phyloP scores from a whole-genome alignment of 306 rosid species.

The Acacia melanoxylon region DNA sequence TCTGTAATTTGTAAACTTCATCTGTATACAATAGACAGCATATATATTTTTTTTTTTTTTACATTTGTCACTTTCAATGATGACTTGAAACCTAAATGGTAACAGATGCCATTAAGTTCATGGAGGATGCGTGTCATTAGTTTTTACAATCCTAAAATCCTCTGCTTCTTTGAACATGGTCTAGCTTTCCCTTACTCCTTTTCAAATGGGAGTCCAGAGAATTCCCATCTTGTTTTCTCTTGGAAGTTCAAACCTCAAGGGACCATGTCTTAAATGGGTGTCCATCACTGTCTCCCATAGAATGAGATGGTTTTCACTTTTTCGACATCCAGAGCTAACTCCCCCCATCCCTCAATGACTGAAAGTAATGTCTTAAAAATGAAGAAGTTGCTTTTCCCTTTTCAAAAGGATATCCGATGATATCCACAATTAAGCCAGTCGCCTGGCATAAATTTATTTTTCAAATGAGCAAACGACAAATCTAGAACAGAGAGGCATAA shows the following conservation, averaged over 20 bases:
- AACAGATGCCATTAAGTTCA: conserved; percentile 27
- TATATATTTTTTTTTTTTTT: neutral
- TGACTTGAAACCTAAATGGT: neutral
- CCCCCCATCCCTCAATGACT: conserved; percentile 23
- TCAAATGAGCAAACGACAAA: neutral
- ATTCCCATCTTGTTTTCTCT: conserved; percentile 29
- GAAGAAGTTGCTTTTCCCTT: conserved; percentile 30
- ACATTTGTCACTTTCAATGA: conserved; percentile 26
- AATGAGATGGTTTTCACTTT: conserved; percentile 55
- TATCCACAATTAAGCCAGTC: conserved; percentile 5
- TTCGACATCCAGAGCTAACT: conserved; percentile 40
- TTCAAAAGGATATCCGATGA: conserved; percentile 27
- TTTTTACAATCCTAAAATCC: conserved; percentile 35
- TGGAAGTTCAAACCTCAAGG: conserved; percentile 44
- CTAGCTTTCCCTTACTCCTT: conserved; percentile 33
- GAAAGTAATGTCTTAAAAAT: conserved; percentile 34
- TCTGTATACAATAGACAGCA: conserved; percentile 35
- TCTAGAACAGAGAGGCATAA: conserved; percentile 13
- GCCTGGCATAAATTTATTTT: conserved; percentile 1
- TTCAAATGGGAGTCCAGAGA: conserved; percentile 43
- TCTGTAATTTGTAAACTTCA: conserved; percentile 33
- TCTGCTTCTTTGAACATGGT: conserved; percentile 14
- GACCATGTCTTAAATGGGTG: conserved; percentile 59
- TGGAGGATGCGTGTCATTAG: conserved; percentile 34
- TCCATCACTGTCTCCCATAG: conserved; percentile 61